These are phyloP conservation scores for Coniochaeta hoffmannii DNA, from an alignment of 2,329 filamentous ascomycete genomes.

Conservation along the genomic window DNA sequence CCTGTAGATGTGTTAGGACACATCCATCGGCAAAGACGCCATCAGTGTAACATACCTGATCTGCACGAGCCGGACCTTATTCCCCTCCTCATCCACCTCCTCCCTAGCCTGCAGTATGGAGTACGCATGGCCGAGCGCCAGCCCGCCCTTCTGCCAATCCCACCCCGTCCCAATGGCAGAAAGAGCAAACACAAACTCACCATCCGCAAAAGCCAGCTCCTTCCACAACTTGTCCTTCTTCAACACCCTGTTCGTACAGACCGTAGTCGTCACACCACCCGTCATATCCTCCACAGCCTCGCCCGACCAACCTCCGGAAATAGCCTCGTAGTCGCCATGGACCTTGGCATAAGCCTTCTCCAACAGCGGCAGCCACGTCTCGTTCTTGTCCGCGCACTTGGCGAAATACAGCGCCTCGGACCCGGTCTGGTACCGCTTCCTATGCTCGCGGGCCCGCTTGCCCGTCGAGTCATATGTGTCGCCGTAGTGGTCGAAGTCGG, in stretches of 20 bases:
- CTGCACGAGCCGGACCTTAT: conserved; percentile 33
- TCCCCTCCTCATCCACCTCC: conserved; percentile 30
- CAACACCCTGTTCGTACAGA: conserved; percentile 63
- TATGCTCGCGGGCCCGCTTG: conserved; percentile 51
- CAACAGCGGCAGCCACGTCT: conserved; percentile 65
- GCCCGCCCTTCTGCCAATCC: conserved; percentile 52
- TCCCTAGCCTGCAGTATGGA: conserved; percentile 45
- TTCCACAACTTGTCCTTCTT: conserved; percentile 39
- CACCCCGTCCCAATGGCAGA: conserved; percentile 55
- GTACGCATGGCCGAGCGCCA: conserved; percentile 52
- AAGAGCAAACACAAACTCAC: conserved; percentile 73
- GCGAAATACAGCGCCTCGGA: conserved; percentile 64
- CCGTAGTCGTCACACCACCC: conserved; percentile 62
- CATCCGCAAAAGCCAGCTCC: conserved; percentile 11
- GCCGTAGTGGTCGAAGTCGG: conserved; percentile 32
- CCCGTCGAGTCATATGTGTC: conserved; percentile 38
- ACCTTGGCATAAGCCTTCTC: conserved; percentile 74
- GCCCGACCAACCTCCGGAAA: conserved; percentile 58
- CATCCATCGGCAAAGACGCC: neutral
- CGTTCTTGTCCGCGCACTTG: conserved; percentile 59
- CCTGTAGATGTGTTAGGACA: conserved; percentile 33
- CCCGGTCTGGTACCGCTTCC: conserved; percentile 58
- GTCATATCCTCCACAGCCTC: conserved; percentile 47
- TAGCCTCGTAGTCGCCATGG: conserved; percentile 65
- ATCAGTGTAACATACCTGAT: conserved; percentile 13